A percentile compares a stretch with the other conserved stretches of the same genome.
Evolutionary conservation across 2,329 filamentous ascomycete species (phyloP).

Genomic region (Fragosphaeria purpurea): DNA sequence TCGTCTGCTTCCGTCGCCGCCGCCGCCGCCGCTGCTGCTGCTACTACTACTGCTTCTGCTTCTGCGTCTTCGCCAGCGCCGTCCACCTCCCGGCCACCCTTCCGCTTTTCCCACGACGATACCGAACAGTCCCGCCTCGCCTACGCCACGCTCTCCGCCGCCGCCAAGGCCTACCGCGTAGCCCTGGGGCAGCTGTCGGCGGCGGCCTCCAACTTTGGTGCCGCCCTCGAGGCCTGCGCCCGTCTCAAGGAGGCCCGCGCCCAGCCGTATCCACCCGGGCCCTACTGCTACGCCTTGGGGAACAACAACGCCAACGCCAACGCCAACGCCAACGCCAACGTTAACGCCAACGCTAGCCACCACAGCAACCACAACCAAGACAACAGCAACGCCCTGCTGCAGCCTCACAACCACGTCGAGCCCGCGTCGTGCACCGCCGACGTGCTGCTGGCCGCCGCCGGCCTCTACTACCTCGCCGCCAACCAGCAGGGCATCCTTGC

Average conservation of each 20-base stretch:
- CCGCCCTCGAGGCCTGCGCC: conserved; percentile 57
- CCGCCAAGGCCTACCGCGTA: conserved; percentile 53
- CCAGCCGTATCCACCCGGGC: conserved; percentile 37
- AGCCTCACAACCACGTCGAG: conserved; percentile 5
- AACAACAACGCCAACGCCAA: conserved; percentile 14
- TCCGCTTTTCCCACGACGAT: conserved; percentile 50
- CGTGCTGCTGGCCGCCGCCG: conserved; percentile 50
- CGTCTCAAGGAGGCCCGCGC: conserved; percentile 56
- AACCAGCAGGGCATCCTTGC: conserved; percentile 62
- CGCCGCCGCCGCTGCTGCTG: conserved; percentile 42
- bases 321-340: conserved; percentile 7
- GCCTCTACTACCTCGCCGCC: conserved; percentile 56
- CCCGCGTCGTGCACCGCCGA: conserved; percentile 49
- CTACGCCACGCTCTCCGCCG: conserved; percentile 51
- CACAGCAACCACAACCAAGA: conserved; percentile 11
- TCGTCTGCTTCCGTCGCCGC: neutral
- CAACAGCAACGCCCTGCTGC: conserved; percentile 14
- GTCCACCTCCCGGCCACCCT: conserved; percentile 31
- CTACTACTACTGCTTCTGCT: no score
- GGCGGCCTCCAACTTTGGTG: conserved; percentile 53
- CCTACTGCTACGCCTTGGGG: conserved; percentile 16
- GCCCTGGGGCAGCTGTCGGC: conserved; percentile 51
- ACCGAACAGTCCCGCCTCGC: conserved; percentile 52
- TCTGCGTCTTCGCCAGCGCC: conserved; percentile 30
- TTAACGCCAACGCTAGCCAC: conserved; percentile 7